Conservation (phyloP, 1,284 basidiomycete species). For the Austroboletus novae-zelandiae region DNA sequence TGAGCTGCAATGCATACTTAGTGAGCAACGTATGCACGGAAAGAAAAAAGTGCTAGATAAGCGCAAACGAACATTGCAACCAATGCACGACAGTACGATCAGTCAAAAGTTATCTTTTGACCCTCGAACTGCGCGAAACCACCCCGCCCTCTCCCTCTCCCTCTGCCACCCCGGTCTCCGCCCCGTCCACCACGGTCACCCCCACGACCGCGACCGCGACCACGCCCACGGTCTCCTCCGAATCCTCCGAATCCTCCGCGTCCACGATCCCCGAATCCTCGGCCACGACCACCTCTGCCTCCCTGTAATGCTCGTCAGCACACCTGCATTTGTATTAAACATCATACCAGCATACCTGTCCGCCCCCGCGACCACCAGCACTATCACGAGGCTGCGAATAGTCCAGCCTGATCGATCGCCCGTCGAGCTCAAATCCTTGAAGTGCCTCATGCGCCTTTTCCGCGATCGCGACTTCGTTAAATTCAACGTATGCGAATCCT, state of each 20-base stretch:
- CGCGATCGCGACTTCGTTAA: constrained; percentile 77
- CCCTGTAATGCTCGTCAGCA: constrained; percentile 24
- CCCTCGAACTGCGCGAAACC: constrained; percentile 76
- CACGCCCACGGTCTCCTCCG: constrained; percentile 29
- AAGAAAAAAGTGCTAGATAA: not conserved
- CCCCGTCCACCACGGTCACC: constrained; percentile 39
- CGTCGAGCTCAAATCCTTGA: constrained; percentile 79
- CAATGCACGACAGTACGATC: not conserved
- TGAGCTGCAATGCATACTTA: not conserved
- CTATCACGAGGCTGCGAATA: constrained; percentile 84
- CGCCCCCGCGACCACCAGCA: constrained; percentile 51
- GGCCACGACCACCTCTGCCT: constrained; percentile 28
- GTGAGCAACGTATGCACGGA: not conserved
- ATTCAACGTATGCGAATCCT: constrained; percentile 98
- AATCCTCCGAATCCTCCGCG: constrained; percentile 35
- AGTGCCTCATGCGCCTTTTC: constrained; percentile 77
- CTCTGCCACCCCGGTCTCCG: constrained; percentile 42
- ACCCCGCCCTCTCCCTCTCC: constrained; percentile 56
- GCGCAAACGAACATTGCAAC: not conserved
- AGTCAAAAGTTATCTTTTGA: constrained; percentile 76
- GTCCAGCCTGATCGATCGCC: constrained; percentile 83
- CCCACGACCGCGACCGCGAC: constrained; percentile 32
- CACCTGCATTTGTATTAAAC: constrained; percentile 15
- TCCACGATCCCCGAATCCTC: constrained; percentile 35
- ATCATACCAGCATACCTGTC: constrained; percentile 35